These are phyloP conservation scores for Aegle marmelos DNA, from an alignment of 345 rosid species.

Conservation along the genomic window DNA sequence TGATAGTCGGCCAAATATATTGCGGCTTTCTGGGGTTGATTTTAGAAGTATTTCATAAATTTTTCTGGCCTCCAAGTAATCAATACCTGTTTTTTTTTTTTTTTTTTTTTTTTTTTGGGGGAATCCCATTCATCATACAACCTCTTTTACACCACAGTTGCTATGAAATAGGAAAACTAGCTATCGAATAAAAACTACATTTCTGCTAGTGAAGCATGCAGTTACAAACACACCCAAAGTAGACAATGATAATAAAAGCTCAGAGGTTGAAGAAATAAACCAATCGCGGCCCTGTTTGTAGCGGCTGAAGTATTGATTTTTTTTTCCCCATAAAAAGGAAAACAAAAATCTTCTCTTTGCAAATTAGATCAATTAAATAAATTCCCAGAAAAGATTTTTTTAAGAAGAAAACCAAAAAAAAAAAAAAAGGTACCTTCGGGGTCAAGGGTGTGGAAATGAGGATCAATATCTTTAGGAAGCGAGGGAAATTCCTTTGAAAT, in stretches of 20 bases:
- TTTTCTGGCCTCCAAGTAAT: conserved; percentile 78
- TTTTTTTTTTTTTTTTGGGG: too few species aligned
- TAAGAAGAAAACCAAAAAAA: too few species aligned
- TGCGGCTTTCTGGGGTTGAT: conserved; percentile 76
- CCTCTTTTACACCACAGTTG: not conserved
- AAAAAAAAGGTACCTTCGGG: conserved; percentile 49
- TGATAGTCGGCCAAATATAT: conserved; percentile 89
- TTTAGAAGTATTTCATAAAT: conserved; percentile 71
- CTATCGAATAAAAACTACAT: too few species aligned
- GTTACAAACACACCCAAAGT: too few species aligned
- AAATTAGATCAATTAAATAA: not conserved
- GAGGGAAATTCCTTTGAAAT: conserved; percentile 68
- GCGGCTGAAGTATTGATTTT: too few species aligned
- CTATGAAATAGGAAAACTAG: too few species aligned
- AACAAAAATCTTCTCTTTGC: not conserved
- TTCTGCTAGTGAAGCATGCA: too few species aligned
- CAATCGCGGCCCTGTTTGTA: too few species aligned
- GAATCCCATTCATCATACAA: conserved; percentile 22
- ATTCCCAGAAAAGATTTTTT: too few species aligned
- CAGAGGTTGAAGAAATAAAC: too few species aligned
- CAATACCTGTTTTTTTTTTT: too few species aligned
- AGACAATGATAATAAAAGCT: too few species aligned
- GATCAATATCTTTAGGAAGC: conserved; percentile 77
- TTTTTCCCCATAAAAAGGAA: not conserved
- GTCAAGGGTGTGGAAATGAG: conserved; percentile 73